phyloP scores from a whole-genome alignment of 495 filamentous ascomycete species.

The Podospora conica region DNA sequence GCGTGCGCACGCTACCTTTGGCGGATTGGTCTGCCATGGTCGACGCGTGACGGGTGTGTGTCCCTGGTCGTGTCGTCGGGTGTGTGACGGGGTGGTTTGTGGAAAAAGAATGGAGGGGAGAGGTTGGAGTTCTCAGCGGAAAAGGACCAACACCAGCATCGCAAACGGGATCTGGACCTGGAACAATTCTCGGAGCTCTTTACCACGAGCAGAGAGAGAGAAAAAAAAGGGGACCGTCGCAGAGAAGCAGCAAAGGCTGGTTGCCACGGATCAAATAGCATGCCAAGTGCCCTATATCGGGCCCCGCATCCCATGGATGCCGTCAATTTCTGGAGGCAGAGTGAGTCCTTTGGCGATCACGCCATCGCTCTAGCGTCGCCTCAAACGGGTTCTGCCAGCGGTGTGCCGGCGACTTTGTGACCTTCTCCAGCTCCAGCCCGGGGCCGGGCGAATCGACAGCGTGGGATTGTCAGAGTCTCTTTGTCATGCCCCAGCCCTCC shows the following conservation, averaged over 20 bases:
- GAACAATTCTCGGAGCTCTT: neutral
- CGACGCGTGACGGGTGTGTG: no score
- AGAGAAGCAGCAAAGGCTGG: neutral
- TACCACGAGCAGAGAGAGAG: neutral
- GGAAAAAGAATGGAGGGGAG: constrained; percentile 2
- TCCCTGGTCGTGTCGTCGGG: no score
- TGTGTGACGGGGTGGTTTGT: neutral
- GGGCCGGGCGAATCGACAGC: constrained; percentile 23
- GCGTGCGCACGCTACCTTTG: constrained; percentile 33
- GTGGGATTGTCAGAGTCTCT: constrained; percentile 27
- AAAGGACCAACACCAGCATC: constrained; percentile 11
- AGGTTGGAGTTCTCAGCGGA: neutral
- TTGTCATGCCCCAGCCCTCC: constrained; percentile 21
- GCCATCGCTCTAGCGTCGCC: constrained; percentile 29
- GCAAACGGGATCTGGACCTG: neutral
- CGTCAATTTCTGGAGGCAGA: constrained; percentile 17
- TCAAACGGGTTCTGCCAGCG: constrained; percentile 23
- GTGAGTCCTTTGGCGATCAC: constrained; percentile 27
- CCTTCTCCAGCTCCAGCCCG: constrained; percentile 9
- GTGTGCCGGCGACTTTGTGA: neutral
- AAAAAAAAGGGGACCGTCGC: neutral
- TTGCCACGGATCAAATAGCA: constrained; percentile 7
- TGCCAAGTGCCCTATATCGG: constrained; percentile 10
- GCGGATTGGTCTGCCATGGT: constrained; percentile 29
- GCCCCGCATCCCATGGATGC: constrained; percentile 6